Base-by-base conservation (phyloP, 2,329 filamentous ascomycete genomes). In the Lojkania enalia region DNA sequence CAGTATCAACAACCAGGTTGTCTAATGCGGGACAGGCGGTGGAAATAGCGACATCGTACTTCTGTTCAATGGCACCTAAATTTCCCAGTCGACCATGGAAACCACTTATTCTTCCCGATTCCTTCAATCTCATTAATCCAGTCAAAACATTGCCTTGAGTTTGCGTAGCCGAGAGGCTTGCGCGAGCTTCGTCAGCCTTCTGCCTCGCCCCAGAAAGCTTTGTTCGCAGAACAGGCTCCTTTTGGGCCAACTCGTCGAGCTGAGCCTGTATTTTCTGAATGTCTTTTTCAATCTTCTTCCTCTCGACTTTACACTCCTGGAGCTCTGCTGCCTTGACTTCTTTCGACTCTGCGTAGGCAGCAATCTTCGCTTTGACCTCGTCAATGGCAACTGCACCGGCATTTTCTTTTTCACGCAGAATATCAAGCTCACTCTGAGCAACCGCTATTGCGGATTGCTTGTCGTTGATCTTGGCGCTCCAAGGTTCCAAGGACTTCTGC, bases 31-130 rank as follows among this genome's bases (percentile, higher is more conserved):
- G 85, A 57, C 94, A 97, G 9, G 94, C 95, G 0, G 94, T 99
- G 0, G 95, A 99, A 49, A 99, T 96, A n/a, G 94, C 94, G 32
- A 99, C 84, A 62, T 99, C 94, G 69, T 95, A 99, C 71, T 88
- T 89, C 65, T 88, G 80, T 61, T 99, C 91, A 55, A 99, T 99
- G 0, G 88, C 85, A 32, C 94, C 94, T 1, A 99, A 81, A 58
- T 97, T 96, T 7, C 94, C 95, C 3, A 99, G 83, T 21, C 94
- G 85, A 19, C 94, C 94, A 62, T 99, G 90, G 72, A 99, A 99
- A 2, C 95, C 94, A 61, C 96, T 91, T 52, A 99, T 95, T 67
- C 94, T 87, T 11, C 94, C 94, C 16, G 94, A 96, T 63, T 97
- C 94, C 63, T 90, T 94, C 72, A 99, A 83, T 37, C 94, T 86